Conservation (phyloP, 768 basidiomycete genomes). For the Kwoniella sp. region DNA sequence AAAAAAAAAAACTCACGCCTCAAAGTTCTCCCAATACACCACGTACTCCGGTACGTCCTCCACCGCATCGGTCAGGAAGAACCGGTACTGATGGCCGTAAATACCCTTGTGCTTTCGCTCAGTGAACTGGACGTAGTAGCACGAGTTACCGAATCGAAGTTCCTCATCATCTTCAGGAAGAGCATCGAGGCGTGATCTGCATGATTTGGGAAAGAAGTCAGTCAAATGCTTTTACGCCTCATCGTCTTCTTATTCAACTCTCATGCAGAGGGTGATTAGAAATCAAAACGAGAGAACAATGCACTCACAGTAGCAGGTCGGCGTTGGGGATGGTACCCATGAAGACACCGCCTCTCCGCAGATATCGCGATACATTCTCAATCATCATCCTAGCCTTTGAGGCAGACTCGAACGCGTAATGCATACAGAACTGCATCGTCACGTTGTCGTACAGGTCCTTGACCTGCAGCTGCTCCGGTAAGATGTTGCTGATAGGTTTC, state of each 20-base stretch:
- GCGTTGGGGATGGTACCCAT: slow-evolving; percentile 96
- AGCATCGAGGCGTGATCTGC: slow-evolving; percentile 70
- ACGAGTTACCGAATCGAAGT: slow-evolving; percentile 83
- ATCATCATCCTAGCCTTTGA: slow-evolving; percentile 89
- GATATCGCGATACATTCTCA: slow-evolving; percentile 76
- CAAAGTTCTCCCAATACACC: slow-evolving; percentile 93
- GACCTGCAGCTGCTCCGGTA: slow-evolving; percentile 64
- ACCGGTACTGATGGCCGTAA: slow-evolving; percentile 91
- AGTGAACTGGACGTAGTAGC: slow-evolving; percentile 87
- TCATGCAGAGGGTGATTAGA: too few species aligned
- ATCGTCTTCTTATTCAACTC: too few species aligned
- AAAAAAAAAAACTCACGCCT: slow-evolving; percentile 65
- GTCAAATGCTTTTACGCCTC: too few species aligned
- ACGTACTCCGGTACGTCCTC: slow-evolving; percentile 97
- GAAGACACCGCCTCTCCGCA: slow-evolving; percentile 84
- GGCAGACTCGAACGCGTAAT: slow-evolving; percentile 94
- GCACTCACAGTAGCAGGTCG: slow-evolving; percentile 72
- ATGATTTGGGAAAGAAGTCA: too few species aligned
- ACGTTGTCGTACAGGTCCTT: slow-evolving; percentile 84
- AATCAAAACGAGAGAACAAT: too few species aligned
- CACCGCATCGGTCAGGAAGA: slow-evolving; percentile 91
- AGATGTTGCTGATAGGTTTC: slow-evolving; percentile 69
- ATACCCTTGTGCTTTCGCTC: slow-evolving; percentile 63
- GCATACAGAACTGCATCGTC: slow-evolving; percentile 99
- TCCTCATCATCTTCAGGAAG: slow-evolving; percentile 69